Evolutionary conservation across 345 rosid genomes (phyloP).

Genomic region (Dipteronia sinensis): DNA sequence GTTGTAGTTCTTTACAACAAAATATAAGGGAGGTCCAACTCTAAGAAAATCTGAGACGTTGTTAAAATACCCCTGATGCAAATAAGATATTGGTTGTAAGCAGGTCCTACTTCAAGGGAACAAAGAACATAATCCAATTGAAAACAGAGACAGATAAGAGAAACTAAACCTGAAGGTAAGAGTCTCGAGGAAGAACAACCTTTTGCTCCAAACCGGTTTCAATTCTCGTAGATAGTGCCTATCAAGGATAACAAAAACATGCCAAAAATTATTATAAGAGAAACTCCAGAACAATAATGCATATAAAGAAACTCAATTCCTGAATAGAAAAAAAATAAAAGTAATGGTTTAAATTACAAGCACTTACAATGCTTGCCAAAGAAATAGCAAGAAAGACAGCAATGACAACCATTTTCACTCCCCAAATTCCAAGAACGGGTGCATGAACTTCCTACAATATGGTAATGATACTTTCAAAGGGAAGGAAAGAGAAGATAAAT

Average conservation of each 20-base stretch:
- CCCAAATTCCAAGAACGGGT: conserved; percentile 50
- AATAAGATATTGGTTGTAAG: not conserved
- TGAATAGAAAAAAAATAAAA: not conserved
- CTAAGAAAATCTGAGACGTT: conserved; percentile 53
- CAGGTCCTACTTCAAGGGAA: not conserved
- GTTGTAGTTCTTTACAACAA: conserved; percentile 64
- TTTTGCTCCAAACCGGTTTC: conserved; percentile 62
- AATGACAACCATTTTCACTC: conserved; percentile 50
- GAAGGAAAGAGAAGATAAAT: not conserved
- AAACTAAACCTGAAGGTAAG: conserved; percentile 59
- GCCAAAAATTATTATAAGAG: not conserved
- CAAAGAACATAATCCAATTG: not conserved
- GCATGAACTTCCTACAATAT: conserved; percentile 54
- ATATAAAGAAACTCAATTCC: not conserved
- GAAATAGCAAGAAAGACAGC: conserved; percentile 50
- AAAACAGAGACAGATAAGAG: not conserved
- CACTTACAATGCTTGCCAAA: conserved; percentile 55
- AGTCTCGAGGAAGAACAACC: conserved; percentile 64
- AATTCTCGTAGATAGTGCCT: conserved; percentile 59
- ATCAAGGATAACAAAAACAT: conserved; percentile 1
- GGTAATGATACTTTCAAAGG: not conserved
- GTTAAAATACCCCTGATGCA: conserved; percentile 56
- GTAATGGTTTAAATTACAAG: not conserved
- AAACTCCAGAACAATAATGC: not conserved
- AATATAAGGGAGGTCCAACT: conserved; percentile 62